A percentile compares a stretch with the other conserved stretches of the same genome.
These are phyloP conservation scores for Vigna unguiculata DNA, from an alignment of 306 rosid genomes.

Conservation along the genomic window DNA sequence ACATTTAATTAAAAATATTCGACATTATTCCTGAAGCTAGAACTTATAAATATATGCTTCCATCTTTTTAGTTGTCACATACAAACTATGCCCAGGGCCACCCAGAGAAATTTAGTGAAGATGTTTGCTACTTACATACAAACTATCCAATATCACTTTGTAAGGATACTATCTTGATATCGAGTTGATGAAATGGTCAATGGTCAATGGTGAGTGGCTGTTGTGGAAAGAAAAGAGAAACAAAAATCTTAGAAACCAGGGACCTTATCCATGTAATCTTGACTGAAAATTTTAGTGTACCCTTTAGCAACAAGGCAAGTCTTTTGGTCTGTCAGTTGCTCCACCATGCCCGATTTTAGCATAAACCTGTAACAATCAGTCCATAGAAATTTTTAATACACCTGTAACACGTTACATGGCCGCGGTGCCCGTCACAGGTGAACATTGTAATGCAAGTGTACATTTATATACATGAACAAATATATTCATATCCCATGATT, in stretches of 20 bases:
- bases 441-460: too few species aligned
- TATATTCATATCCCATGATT: too few species aligned
- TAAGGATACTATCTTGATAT: neutral
- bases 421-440: too few species aligned
- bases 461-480: too few species aligned
- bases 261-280: neutral
- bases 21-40: neutral
- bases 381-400: too few species aligned
- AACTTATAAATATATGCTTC: neutral
- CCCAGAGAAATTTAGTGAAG: neutral
- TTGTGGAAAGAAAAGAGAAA: neutral
- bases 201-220: neutral
- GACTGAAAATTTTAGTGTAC: neutral
- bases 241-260: neutral
- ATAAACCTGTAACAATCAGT: neutral
- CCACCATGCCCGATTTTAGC: neutral
- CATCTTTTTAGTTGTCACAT: neutral
- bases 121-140: neutral
- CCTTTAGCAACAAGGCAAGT: neutral
- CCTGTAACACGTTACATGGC: too few species aligned
- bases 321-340: neutral
- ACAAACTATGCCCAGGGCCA: neutral
- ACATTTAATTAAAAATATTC: slow-evolving; percentile 1
- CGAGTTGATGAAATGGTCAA: neutral
- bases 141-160: neutral